Evolutionary conservation across 2,329 filamentous ascomycete genomes (phyloP).

Genomic region (Xenoacremonium recifei): DNA sequence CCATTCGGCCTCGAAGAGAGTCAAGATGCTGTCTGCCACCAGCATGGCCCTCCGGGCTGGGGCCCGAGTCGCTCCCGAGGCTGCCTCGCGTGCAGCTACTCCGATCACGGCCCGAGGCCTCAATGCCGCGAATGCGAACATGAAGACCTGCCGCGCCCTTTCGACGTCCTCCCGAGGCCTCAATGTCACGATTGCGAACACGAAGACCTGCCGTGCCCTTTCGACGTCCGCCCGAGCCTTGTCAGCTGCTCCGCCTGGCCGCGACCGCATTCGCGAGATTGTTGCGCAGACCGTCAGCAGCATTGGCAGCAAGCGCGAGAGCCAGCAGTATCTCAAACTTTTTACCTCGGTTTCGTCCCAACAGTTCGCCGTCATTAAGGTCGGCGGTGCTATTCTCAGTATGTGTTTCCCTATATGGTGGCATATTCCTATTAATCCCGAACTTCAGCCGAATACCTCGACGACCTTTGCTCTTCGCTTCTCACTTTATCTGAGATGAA

Average conservation of each 20-base stretch:
- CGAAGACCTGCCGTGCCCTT: too few relatives aligned
- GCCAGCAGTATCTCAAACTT: constrained; percentile 95
- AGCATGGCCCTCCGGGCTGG: too few relatives aligned
- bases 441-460: constrained; percentile 74
- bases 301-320: constrained; percentile 93
- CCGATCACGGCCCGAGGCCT: too few relatives aligned
- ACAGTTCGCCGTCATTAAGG: constrained; percentile 98
- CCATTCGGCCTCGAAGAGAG: too few relatives aligned
- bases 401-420: not conserved
- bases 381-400: constrained; percentile 89
- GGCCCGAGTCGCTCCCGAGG: too few relatives aligned
- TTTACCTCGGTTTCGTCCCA: constrained; percentile 96
- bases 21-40: too few relatives aligned
- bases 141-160: too few relatives aligned
- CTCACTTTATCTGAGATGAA: constrained; percentile 91
- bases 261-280: constrained; percentile 34
- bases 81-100: too few relatives aligned
- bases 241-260: constrained; percentile 4
- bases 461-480: constrained; percentile 84
- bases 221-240: too few relatives aligned
- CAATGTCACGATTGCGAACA: too few relatives aligned
- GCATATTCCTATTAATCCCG: not conserved
- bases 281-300: constrained; percentile 71
- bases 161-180: too few relatives aligned
- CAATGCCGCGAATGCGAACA: too few relatives aligned